Evolutionary conservation across 768 basidiomycete species (phyloP).

Genomic region (Rhodotorula toruloides): DNA sequence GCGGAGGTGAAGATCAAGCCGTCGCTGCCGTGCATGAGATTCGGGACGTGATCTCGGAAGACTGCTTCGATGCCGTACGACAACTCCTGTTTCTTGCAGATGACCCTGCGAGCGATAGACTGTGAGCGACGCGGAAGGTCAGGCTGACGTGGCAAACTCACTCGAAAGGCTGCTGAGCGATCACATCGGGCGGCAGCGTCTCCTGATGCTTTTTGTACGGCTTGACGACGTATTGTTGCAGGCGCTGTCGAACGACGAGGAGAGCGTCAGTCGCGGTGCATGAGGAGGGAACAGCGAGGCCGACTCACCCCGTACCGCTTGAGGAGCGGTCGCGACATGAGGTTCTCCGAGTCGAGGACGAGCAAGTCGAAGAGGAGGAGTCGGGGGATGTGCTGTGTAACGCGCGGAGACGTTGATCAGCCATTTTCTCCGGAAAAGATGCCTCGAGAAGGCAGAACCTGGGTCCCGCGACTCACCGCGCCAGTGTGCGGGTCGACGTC

Average conservation of each 20-base stretch:
- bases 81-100: slow-evolving; percentile 76
- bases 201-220: slow-evolving; percentile 68
- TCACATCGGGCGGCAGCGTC: slow-evolving; percentile 62
- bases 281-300: background rate
- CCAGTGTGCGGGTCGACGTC: slow-evolving; percentile 75
- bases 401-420: too few relatives aligned
- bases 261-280: too few relatives aligned
- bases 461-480: slow-evolving; percentile 50
- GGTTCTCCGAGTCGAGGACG: slow-evolving; percentile 74
- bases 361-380: slow-evolving; percentile 89
- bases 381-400: slow-evolving; percentile 67
- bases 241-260: slow-evolving; percentile 53
- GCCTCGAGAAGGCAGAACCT: slow-evolving; percentile 1
- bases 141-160: slow-evolving; percentile 50
- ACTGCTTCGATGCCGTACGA: slow-evolving; percentile 86
- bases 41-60: slow-evolving; percentile 74
- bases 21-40: slow-evolving; percentile 83
- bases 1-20: slow-evolving; percentile 95
- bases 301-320: slow-evolving; percentile 80
- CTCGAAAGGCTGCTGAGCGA: slow-evolving; percentile 70
- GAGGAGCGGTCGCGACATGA: slow-evolving; percentile 75
- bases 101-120: slow-evolving; percentile 56
- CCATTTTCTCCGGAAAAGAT: too few relatives aligned
- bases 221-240: slow-evolving; percentile 73
- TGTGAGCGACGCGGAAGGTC: background rate